Conservation (phyloP, 257 asterid genomes). For the Nicotiana sylvestris region DNA sequence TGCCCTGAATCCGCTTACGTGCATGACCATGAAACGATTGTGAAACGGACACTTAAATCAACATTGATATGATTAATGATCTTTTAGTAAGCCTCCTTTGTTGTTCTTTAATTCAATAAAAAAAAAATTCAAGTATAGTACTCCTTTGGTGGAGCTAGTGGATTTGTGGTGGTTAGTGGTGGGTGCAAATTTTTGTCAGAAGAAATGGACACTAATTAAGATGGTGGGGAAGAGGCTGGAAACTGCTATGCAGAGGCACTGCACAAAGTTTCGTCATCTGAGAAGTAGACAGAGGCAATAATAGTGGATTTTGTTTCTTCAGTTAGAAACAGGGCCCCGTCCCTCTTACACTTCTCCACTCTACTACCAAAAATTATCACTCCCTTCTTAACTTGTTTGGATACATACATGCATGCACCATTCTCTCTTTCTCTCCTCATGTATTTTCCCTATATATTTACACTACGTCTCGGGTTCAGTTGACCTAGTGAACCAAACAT, state of each 20-base stretch:
- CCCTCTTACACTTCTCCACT: constrained; percentile 16
- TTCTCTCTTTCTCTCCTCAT: not conserved
- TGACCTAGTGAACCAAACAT: too few species aligned
- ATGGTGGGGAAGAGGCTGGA: constrained; percentile 26
- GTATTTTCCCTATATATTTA: too few species aligned
- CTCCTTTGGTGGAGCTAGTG: not conserved
- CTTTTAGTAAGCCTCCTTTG: too few species aligned
- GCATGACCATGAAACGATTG: too few species aligned
- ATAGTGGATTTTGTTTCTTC: constrained; percentile 61
- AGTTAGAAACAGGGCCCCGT: constrained; percentile 45
- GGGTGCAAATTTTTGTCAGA: not conserved
- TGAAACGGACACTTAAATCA: too few species aligned
- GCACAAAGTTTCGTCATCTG: constrained; percentile 45
- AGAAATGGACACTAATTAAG: not conserved
- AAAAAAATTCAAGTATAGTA: too few species aligned
- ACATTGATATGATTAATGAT: too few species aligned
- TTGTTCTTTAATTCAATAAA: too few species aligned
- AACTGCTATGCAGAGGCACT: constrained; percentile 47
- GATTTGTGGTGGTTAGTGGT: not conserved
- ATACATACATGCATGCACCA: not conserved
- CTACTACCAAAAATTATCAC: constrained; percentile 36
- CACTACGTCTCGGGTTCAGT: too few species aligned
- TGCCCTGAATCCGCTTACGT: too few species aligned
- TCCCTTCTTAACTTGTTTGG: constrained; percentile 33
- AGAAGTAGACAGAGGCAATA: constrained; percentile 48